phyloP scores from a whole-genome alignment of 371 early-diverging fungal genomes.

The Choanephora cucurbitarum region DNA sequence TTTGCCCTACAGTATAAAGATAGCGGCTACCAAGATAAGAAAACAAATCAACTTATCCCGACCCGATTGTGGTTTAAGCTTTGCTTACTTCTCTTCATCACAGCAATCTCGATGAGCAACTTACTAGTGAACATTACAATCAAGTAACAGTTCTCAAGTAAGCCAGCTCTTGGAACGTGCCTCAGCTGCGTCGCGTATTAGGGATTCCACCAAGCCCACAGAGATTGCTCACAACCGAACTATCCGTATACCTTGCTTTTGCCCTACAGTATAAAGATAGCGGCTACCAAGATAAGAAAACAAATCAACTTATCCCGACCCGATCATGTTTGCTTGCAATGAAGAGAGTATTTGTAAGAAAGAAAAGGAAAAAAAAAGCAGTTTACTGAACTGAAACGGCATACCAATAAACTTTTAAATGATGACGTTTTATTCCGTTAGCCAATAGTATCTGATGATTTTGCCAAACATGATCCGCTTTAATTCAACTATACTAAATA shows the following conservation, averaged over 20 bases:
- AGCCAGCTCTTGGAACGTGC: background rate
- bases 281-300: constrained; percentile 13
- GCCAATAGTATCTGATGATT: constrained; percentile 12
- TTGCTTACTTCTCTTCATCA: background rate
- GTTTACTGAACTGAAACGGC: constrained; percentile 4
- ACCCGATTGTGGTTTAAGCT: background rate
- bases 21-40: constrained; percentile 15
- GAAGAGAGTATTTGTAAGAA: constrained; percentile 15
- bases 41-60: constrained; percentile 11
- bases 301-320: constrained; percentile 10
- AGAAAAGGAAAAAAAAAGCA: constrained; percentile 5
- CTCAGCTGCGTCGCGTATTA: constrained; percentile 14
- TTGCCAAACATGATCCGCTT: constrained; percentile 6
- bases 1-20: constrained; percentile 13
- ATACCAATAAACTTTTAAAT: constrained; percentile 5
- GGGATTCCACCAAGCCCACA: constrained; percentile 16
- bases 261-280: constrained; percentile 13
- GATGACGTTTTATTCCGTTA: constrained; percentile 6
- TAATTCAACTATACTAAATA: background rate
- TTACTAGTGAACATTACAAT: background rate
- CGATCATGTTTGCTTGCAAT: constrained; percentile 12
- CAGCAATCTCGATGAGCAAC: constrained; percentile 2
- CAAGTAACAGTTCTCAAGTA: background rate
- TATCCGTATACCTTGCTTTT: constrained; percentile 16
- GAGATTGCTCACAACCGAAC: constrained; percentile 18